Evolutionary conservation across 2,329 filamentous ascomycete genomes (phyloP).

Genomic region (Colletotrichum spaethianum): DNA sequence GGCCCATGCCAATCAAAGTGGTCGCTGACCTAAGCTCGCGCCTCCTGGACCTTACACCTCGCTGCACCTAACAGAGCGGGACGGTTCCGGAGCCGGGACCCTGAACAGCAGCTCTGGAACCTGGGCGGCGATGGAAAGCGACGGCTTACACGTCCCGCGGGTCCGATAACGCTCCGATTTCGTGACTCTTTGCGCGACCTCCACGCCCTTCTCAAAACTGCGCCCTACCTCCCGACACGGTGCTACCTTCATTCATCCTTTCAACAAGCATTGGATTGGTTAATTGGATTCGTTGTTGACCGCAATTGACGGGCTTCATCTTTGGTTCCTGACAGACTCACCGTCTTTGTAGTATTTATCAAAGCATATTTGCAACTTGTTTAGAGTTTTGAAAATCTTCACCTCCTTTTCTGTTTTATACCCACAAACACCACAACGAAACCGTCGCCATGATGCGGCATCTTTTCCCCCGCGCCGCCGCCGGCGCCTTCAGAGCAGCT

Average conservation of each 20-base stretch:
- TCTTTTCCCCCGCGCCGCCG: constrained; percentile 57
- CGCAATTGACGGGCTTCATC: constrained; percentile 3
- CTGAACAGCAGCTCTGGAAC: constrained; percentile 24
- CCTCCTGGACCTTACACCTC: not conserved
- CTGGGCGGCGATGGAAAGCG: constrained; percentile 38
- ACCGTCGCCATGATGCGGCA: constrained; percentile 60
- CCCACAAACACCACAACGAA: not conserved
- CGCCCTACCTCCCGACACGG: constrained; percentile 12
- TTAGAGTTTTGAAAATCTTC: not conserved
- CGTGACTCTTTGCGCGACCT: constrained; percentile 30
- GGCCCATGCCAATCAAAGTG: constrained; percentile 7
- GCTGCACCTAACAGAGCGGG: constrained; percentile 15
- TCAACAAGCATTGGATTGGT: constrained; percentile 35
- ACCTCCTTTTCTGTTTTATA: constrained; percentile 6
- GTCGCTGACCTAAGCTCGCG: constrained; percentile 35
- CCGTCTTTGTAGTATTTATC: not conserved
- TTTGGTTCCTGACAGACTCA: constrained; percentile 17
- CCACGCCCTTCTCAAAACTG: constrained; percentile 31
- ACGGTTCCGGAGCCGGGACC: constrained; percentile 40
- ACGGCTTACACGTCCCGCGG: constrained; percentile 40
- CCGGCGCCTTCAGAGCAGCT: constrained; percentile 45
- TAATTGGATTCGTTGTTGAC: constrained; percentile 23
- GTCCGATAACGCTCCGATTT: constrained; percentile 49
- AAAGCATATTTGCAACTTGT: not conserved
- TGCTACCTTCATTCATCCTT: constrained; percentile 7